Percentiles rank a stretch among this genome's conserved stretches.
phyloP scores from a whole-genome alignment of 768 basidiomycete species.

The Xanthoconium stramineum region DNA sequence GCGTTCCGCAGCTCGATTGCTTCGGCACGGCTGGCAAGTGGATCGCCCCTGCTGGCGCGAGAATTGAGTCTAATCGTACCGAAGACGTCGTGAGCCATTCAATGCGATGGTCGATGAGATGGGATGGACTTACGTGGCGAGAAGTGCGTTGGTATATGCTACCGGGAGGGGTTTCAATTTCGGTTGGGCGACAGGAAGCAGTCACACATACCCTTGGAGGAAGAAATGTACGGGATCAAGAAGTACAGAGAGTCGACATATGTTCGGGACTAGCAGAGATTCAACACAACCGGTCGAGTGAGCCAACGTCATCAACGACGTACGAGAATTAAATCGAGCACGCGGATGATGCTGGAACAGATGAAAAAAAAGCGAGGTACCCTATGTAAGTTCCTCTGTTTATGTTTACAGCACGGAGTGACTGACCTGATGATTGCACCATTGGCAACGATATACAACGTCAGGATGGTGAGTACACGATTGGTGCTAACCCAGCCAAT shows the following conservation, averaged over 20 bases:
- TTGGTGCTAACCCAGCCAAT: not conserved
- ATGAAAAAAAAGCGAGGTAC: not conserved
- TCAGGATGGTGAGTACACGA: not conserved
- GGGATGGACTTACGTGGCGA: not conserved
- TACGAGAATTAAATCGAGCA: conserved; percentile 1
- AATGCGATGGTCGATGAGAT: not conserved
- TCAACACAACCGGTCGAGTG: not conserved
- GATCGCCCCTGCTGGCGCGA: not conserved
- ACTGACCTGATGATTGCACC: conserved; percentile 1
- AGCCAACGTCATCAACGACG: not conserved
- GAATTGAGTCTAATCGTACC: not conserved
- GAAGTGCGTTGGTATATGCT: not conserved
- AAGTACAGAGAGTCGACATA: not conserved
- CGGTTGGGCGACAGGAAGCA: not conserved
- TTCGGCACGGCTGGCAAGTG: not conserved
- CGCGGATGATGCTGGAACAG: not conserved
- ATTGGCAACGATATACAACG: conserved; percentile 1
- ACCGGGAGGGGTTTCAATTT: not conserved
- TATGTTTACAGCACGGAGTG: not conserved
- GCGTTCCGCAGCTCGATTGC: not conserved
- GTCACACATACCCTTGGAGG: not conserved
- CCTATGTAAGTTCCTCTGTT: not conserved
- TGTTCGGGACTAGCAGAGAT: not conserved
- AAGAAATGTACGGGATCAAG: conserved; percentile 1
- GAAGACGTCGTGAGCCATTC: not conserved